These are phyloP conservation scores for Leucogyrophana mollusca DNA, from an alignment of 768 basidiomycete species.

Conservation along the genomic window DNA sequence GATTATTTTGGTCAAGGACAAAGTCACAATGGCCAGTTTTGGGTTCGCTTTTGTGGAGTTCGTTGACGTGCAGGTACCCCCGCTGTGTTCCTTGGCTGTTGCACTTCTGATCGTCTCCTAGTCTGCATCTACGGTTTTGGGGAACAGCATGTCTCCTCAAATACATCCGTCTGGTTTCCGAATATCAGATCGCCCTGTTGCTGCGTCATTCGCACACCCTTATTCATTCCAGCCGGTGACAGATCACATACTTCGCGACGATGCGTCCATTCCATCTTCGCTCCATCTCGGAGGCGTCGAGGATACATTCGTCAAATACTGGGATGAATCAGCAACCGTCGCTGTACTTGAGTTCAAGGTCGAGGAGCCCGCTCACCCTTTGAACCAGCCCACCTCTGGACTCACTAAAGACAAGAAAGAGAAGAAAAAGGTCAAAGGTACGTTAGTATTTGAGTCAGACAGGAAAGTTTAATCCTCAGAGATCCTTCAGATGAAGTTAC, in stretches of 20 bases:
- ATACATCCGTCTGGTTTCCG: slow-evolving; percentile 92
- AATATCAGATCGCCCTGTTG: slow-evolving; percentile 85
- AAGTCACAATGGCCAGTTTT: slow-evolving; percentile 82
- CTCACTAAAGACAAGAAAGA: slow-evolving; percentile 61
- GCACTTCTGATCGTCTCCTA: slow-evolving; percentile 29
- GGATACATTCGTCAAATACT: slow-evolving; percentile 79
- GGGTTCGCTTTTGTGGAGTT: slow-evolving; percentile 96
- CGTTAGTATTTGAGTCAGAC: not conserved
- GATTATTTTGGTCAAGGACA: slow-evolving; percentile 88
- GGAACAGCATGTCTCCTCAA: slow-evolving; percentile 82
- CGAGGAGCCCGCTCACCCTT: slow-evolving; percentile 48
- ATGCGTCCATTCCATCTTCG: slow-evolving; percentile 70
- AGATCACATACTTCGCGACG: slow-evolving; percentile 73
- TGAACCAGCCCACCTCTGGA: slow-evolving; percentile 33
- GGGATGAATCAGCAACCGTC: slow-evolving; percentile 84
- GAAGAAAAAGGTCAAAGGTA: slow-evolving; percentile 58
- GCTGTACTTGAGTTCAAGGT: slow-evolving; percentile 80
- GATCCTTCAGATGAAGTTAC: slow-evolving; percentile 30
- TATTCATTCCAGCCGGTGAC: slow-evolving; percentile 85
- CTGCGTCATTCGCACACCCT: slow-evolving; percentile 89
- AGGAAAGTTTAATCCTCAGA: slow-evolving; percentile 14
- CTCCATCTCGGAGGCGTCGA: slow-evolving; percentile 68
- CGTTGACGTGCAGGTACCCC: slow-evolving; percentile 69
- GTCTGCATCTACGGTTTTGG: slow-evolving; percentile 82
- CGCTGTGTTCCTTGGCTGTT: not conserved